These are phyloP conservation scores for Leucogyrophana mollusca DNA, from an alignment of 768 basidiomycete genomes.

Conservation along the genomic window DNA sequence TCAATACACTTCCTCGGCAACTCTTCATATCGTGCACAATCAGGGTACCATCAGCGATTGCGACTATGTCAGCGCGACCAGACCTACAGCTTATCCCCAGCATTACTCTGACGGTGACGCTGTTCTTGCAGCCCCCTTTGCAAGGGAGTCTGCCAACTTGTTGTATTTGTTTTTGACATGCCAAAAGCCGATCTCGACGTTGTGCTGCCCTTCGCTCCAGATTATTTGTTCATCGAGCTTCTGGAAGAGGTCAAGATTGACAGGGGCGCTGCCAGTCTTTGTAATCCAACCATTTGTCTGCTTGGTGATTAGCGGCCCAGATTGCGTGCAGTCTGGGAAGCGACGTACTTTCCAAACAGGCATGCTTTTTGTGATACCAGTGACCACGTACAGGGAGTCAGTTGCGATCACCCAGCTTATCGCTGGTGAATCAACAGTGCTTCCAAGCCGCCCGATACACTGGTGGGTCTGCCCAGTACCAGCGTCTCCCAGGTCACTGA, in stretches of 20 bases:
- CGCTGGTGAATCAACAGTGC: no score
- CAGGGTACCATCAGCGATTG: no score
- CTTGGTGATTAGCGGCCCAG: no score
- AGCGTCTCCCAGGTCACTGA: conserved; percentile 6
- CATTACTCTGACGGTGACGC: no score
- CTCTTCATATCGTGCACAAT: no score
- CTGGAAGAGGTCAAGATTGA: conserved; percentile 27
- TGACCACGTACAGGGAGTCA: conserved; percentile 35
- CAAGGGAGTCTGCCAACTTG: conserved; percentile 16
- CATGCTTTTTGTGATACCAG: conserved; percentile 35
- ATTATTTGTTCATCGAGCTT: conserved; percentile 18
- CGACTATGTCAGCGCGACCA: no score
- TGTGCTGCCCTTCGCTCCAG: conserved; percentile 10
- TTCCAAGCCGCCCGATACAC: no score
- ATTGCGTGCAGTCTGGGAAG: no score
- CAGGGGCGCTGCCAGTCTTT: conserved; percentile 11
- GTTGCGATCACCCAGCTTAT: conserved; percentile 21
- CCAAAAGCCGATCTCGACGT: conserved; percentile 20
- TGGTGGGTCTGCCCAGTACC: no score
- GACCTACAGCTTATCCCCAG: no score
- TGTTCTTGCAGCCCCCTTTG: conserved; percentile 8
- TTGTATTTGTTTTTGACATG: conserved; percentile 20
- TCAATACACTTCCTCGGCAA: no score
- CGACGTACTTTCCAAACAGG: conserved; percentile 34
- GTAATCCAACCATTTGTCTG: conserved; percentile 21